Evolutionary conservation across 768 basidiomycete species (phyloP), one percentile per base, ranked within the genome.

Genomic region (Filobasidium floriforme): DNA sequence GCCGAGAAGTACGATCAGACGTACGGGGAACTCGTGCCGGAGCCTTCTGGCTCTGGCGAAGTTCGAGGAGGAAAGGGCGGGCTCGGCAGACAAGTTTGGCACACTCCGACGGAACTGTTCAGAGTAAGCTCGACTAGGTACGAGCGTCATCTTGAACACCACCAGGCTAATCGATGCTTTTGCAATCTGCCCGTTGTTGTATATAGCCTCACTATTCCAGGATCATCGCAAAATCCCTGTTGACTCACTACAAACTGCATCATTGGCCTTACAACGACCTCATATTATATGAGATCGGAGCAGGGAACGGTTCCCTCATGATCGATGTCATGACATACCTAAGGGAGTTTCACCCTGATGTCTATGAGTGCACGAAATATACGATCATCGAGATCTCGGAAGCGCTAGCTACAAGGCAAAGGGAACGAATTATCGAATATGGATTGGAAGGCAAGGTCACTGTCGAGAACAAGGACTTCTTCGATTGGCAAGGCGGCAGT

Each of bases 261-360:
- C 89, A 92, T 76, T 98, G 90, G 78, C 94, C 94, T 0, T 94
- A 97, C 75, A 88, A 96, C 79, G 92, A 96, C 77, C 87, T 98
- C 70, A 85, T 89, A 69, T 87, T 99, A 61, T 98, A 97, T 81
- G 96, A 99, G 79, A 88, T 99, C 72, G 96, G 96, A 41, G 96
- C 92, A 1, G 96, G 96, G 49, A 99, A 99, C 73, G 96, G 96
- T 14, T 94, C 94, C 0, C 83, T 99, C 65, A 93, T 94, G 37
- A 80, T 85, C 78, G 88, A 97, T 76, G 86, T 96, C 61, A 86
- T 99, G 65, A 83, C 90, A 76, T 89, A 85, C 73, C 79, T 99
- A 37, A 85, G 83, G 24, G 83, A 85, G 57, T 81, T 86, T 49
- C 86, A 93, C 73, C 79, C 79, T n/a, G 91, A 92, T 44, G 91